These are phyloP conservation scores for Dalbergia oliveri DNA, from an alignment of 306 rosid species.

Conservation along the genomic window DNA sequence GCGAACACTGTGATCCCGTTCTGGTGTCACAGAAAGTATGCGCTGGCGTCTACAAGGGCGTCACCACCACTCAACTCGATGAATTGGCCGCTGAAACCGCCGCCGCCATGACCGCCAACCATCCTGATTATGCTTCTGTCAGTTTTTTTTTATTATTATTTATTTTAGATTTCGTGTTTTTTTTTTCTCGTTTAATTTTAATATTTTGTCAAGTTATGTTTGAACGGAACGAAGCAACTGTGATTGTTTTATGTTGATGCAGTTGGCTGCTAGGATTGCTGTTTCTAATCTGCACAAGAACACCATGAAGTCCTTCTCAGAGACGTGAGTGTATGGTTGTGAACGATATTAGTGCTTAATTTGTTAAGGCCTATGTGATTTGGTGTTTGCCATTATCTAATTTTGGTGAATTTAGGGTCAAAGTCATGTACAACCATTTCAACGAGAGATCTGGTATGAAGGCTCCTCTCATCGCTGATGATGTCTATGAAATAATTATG, in stretches of 20 bases:
- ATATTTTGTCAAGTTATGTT: no score
- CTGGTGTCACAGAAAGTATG: slow-evolving; percentile 92
- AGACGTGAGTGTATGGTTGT: slow-evolving; percentile 63
- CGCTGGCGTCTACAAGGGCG: slow-evolving; percentile 94
- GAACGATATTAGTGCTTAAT: no score
- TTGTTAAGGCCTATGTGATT: background rate
- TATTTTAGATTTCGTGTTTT: no score
- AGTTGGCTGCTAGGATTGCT: slow-evolving; percentile 91
- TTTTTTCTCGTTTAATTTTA: no score
- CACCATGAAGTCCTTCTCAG: slow-evolving; percentile 72
- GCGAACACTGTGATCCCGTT: slow-evolving; percentile 90
- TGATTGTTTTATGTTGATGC: slow-evolving; percentile 16
- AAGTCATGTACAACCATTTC: slow-evolving; percentile 68
- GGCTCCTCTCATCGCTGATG: slow-evolving; percentile 81
- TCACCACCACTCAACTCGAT: slow-evolving; percentile 94
- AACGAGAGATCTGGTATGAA: slow-evolving; percentile 73
- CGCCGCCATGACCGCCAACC: slow-evolving; percentile 91
- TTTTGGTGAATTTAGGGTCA: slow-evolving; percentile 55
- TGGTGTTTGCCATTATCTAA: background rate
- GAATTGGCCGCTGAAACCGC: slow-evolving; percentile 98
- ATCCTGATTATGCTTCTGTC: slow-evolving; percentile 92
- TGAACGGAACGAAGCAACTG: no score
- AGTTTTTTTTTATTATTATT: slow-evolving; percentile 28
- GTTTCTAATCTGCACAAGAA: slow-evolving; percentile 85
- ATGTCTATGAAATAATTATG: slow-evolving; percentile 82